phyloP scores from a whole-genome alignment of 257 asterid genomes.

The Scutellaria barbata region DNA sequence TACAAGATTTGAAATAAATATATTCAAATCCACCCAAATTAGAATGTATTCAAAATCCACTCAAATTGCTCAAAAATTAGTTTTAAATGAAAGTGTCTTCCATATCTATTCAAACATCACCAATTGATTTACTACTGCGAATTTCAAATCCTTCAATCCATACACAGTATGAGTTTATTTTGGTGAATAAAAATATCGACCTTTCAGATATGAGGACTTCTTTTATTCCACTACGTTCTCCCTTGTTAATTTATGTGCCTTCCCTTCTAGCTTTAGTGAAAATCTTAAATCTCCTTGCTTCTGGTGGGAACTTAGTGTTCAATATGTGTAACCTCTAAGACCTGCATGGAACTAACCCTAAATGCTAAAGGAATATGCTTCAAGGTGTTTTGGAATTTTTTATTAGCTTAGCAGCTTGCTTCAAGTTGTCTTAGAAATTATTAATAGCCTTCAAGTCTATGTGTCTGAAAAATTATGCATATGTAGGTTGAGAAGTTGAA shows the following conservation, averaged over 20 bases:
- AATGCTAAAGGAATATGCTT: slow-evolving; percentile 23
- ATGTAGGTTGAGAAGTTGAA: slow-evolving; percentile 92
- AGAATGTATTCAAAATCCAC: too few species aligned
- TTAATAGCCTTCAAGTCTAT: slow-evolving; percentile 3
- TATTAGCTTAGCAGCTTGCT: slow-evolving; percentile 26
- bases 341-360: not conserved
- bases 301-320: slow-evolving; percentile 22
- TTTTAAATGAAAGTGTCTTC: too few species aligned
- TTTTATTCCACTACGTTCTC: not conserved
- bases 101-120: too few species aligned
- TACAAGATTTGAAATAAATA: too few species aligned
- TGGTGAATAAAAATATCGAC: too few species aligned
- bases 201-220: slow-evolving; percentile 11
- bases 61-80: too few species aligned
- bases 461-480: slow-evolving; percentile 36
- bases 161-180: too few species aligned
- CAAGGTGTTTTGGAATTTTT: not conserved
- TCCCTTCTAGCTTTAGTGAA: slow-evolving; percentile 9
- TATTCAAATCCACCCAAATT: too few species aligned
- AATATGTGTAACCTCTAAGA: slow-evolving; percentile 26
- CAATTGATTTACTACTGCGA: too few species aligned
- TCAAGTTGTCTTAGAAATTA: slow-evolving; percentile 23
- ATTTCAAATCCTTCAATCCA: too few species aligned
- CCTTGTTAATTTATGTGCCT: not conserved
- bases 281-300: slow-evolving; percentile 7